Evolutionary conservation across 1,284 basidiomycete genomes (phyloP), one percentile per base, ranked within the genome.

Genomic region (Pascua sp.): DNA sequence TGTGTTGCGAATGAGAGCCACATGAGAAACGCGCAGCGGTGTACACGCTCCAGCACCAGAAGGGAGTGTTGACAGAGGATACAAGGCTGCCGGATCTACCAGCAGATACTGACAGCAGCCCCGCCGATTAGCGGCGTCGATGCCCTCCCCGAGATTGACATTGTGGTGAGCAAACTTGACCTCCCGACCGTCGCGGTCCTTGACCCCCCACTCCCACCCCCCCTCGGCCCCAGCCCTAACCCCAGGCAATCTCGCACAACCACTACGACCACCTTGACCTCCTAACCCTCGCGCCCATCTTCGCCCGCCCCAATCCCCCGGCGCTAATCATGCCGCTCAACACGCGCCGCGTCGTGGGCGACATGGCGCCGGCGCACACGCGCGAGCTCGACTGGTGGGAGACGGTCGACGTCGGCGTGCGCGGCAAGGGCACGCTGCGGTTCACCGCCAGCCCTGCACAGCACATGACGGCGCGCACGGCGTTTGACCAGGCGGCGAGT

Each of bases 341-440:
- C 76, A 79, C 71, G 0, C 50, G 67, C 7, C 82, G 78, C 66
- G 82, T 84, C 67, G 64, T 77, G n/a, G 50, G 76, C 68, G 46
- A 69, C 80, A 42, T 78, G 76, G 15, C 17, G 5, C 10, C 77
- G 83, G 45, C 55, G 5, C 42, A 42, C 17, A 56, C 53, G 2
- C 81, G 85, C 59, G 82, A 82, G 65, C 77, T 87, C 60, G 87
- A 89, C 73, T 89, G 87, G 87, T 88, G 86, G 85, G 83, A 86
- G 59, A 63, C 60, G 8, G 47, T 66, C 11, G 51, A 53, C 9
- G 54, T 73, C 10, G 51, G 38, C 0, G 70, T 71, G 2, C 57
- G 57, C 24, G 69, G 69, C 2, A 65, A 65, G 41, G 47, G 44
- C 11, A 61, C 54, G 12, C 64, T 65, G 41, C 62, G 53, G 49